Evolutionary conservation across 768 basidiomycete genomes (phyloP).

Genomic region (Tulasnella sp.): DNA sequence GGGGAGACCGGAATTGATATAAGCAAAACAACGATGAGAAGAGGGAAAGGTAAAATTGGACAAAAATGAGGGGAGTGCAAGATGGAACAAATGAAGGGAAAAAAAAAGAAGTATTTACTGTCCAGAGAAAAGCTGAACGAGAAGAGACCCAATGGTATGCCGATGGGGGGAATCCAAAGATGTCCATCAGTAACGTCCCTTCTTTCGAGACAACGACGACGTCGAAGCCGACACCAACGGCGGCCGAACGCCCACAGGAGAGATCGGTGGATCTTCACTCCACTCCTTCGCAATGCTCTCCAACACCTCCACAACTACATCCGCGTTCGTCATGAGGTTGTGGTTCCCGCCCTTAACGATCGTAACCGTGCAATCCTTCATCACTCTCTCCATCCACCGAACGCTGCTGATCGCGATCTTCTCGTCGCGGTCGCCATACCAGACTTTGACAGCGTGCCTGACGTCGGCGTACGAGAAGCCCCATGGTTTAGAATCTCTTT

Average conservation of each 20-base stretch:
- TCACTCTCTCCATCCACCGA: constrained; percentile 84
- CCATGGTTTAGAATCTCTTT: constrained; percentile 83
- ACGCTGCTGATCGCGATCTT: constrained; percentile 89
- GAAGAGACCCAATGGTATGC: not conserved
- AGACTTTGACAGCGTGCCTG: constrained; percentile 71
- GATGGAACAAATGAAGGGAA: not conserved
- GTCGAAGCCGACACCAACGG: constrained; percentile 6
- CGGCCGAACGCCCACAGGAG: not conserved
- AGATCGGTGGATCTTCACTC: not conserved
- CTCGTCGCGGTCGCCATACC: constrained; percentile 93
- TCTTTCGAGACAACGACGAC: constrained; percentile 20
- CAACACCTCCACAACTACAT: constrained; percentile 79
- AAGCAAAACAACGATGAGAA: constrained; percentile 12
- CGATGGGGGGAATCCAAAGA: not conserved
- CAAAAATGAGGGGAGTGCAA: not conserved
- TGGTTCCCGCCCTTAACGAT: constrained; percentile 89
- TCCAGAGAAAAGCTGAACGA: not conserved
- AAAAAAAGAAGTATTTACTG: not conserved
- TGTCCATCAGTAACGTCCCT: not conserved
- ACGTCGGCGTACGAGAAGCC: constrained; percentile 85
- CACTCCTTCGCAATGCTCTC: constrained; percentile 44
- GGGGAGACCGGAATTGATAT: not conserved
- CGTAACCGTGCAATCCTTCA: constrained; percentile 74
- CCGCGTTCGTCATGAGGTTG: constrained; percentile 86
- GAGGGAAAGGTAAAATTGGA: not conserved